Base-by-base conservation (phyloP, 2,329 filamentous ascomycete genomes). In the Pseudogymnoascus sp. region DNA sequence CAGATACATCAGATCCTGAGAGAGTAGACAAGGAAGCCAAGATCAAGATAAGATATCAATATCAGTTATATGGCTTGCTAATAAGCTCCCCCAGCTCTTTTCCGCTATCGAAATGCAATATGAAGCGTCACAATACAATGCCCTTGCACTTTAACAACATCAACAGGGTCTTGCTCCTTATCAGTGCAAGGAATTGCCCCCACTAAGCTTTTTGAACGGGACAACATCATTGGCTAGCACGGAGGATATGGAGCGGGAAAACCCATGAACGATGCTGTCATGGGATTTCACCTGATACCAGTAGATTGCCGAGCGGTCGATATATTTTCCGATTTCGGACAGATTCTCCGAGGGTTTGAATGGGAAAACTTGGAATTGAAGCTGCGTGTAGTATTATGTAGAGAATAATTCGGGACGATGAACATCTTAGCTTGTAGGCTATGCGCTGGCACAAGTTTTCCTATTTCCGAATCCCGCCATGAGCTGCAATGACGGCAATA, bases 251-350 rank as follows among this genome's bases (percentile, higher is more conserved):
- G 15, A 52, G 26, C 45, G 23, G 45, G 45, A 52, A 48, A 52
- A 30, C 45, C 45, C 45, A 52, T 30, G 45, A 52, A 52, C 45
- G 45, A 30, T 52, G 23, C 45, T 30, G 45, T 52, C 45, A 52
- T 52, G 45, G 45, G 45, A 19, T 52, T 52, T 33, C 26, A 52
- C 45, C 30, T 12, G 26, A 52, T 52, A 52, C 45, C 45, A 19
- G 26, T 30, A 19, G 45, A 52, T 52, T 33, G 45, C 45, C 26
- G 45, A 52, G 45, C 45, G 45, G 45, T 33, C 15, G 45, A 52
- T 52, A 52, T 52, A 52, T 52, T 52, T 52, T 52, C 45, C 45
- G 45, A 52, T 52, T 33, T 52, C n/a, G 45, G 45, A 52, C 9
- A 13, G 26, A 52, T 52, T 30, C 15, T 52, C 45, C 45, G 26